These are phyloP conservation scores for Crassisporium funariophilum DNA, from an alignment of 768 basidiomycete genomes.

Conservation along the genomic window DNA sequence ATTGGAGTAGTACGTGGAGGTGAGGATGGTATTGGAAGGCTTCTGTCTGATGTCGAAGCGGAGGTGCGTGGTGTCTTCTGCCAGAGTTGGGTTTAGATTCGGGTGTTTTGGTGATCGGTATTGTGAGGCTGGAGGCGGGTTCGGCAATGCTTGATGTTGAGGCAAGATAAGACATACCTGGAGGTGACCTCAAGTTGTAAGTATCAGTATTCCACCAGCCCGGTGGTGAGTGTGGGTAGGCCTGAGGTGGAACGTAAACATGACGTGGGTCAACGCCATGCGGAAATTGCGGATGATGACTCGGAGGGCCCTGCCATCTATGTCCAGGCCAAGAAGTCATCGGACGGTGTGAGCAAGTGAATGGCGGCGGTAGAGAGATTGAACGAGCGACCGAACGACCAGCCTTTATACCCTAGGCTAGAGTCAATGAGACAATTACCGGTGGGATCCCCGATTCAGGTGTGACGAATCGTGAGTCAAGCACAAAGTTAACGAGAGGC, in stretches of 20 bases:
- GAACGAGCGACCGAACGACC: not conserved
- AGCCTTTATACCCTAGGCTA: not conserved
- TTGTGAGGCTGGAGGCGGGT: not conserved
- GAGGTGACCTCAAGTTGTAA: not conserved
- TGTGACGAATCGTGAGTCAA: not conserved
- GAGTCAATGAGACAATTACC: too few relatives aligned
- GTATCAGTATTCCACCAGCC: not conserved
- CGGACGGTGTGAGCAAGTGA: not conserved
- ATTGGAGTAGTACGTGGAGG: conserved; percentile 43
- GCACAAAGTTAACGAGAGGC: too few relatives aligned
- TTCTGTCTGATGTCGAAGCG: conserved; percentile 51
- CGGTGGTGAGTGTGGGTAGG: not conserved
- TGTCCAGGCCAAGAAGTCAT: not conserved
- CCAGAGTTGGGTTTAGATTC: conserved; percentile 55
- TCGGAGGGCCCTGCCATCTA: not conserved
- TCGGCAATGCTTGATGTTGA: not conserved
- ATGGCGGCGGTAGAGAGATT: not conserved
- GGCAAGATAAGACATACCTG: not conserved
- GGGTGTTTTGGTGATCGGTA: conserved; percentile 43
- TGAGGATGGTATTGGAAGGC: conserved; percentile 42
- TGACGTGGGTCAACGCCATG: not conserved
- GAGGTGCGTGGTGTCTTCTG: conserved; percentile 49
- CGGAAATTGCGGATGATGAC: not conserved
- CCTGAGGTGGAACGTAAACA: not conserved
- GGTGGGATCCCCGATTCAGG: too few relatives aligned